A percentile compares a stretch with the other conserved stretches of the same genome.
These are phyloP conservation scores for Ilyonectria destructans DNA, from an alignment of 2,329 filamentous ascomycete genomes.

Conservation along the genomic window DNA sequence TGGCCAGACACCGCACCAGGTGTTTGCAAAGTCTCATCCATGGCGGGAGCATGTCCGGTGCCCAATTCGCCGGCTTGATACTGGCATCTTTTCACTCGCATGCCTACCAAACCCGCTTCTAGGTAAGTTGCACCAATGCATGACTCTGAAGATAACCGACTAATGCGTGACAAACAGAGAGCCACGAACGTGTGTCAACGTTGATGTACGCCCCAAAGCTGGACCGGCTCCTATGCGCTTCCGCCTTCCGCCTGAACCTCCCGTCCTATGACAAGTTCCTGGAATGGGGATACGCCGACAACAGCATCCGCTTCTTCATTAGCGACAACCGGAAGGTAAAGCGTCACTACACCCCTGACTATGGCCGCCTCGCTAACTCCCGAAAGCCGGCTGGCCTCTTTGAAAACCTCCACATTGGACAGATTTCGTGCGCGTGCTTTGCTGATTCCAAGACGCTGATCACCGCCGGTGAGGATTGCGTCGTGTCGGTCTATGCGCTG, in stretches of 20 bases:
- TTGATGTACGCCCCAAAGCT: conserved; percentile 85
- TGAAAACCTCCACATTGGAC: conserved; percentile 93
- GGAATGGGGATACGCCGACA: conserved; percentile 97
- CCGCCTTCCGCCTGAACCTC: conserved; percentile 88
- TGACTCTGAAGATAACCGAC: background rate
- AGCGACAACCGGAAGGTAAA: conserved; percentile 83
- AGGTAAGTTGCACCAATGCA: conserved; percentile 58
- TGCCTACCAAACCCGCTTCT: conserved; percentile 86
- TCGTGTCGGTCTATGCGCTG: conserved; percentile 88
- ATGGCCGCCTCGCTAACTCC: conserved; percentile 48
- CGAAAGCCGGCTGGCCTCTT: conserved; percentile 82
- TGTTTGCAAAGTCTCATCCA: conserved; percentile 88
- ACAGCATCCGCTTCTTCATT: conserved; percentile 91
- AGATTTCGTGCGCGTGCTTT: conserved; percentile 87
- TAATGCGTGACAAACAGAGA: conserved; percentile 60
- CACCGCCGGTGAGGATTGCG: conserved; percentile 93
- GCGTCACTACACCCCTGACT: conserved; percentile 12
- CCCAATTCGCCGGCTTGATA: conserved; percentile 82
- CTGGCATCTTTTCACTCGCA: conserved; percentile 81
- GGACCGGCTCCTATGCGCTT: conserved; percentile 87
- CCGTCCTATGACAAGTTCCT: conserved; percentile 94
- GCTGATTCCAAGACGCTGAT: conserved; percentile 93
- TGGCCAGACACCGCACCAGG: conserved; percentile 95
- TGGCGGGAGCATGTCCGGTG: conserved; percentile 79
- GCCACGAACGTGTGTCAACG: conserved; percentile 84